Percentiles rank a stretch among this genome's conserved stretches.
These are phyloP conservation scores for Desmodesmus armatus DNA, from an alignment of 139 green algal species.

Conservation along the genomic window DNA sequence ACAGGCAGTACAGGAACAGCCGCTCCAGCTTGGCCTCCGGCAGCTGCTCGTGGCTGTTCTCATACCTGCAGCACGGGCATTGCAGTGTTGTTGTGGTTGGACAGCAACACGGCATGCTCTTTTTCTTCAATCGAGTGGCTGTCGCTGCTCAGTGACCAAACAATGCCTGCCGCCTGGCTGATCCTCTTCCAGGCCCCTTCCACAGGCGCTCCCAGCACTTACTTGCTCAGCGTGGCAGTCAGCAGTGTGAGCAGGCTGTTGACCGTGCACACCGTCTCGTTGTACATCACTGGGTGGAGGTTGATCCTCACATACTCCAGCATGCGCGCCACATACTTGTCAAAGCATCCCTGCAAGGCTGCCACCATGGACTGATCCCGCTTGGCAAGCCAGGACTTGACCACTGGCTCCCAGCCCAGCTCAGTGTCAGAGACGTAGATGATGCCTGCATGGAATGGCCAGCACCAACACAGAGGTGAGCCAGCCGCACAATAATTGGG, in stretches of 20 bases:
- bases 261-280: constrained; percentile 86
- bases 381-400: constrained; percentile 79
- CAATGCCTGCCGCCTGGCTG: too few relatives aligned
- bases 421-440: constrained; percentile 95
- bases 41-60: constrained; percentile 48
- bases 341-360: constrained; percentile 81
- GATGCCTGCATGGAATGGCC: constrained; percentile 74
- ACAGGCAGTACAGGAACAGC: constrained; percentile 89
- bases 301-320: constrained; percentile 84
- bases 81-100: too few relatives aligned
- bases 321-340: constrained; percentile 83
- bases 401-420: constrained; percentile 91
- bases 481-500: not conserved
- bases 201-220: not conserved
- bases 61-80: constrained; percentile 32
- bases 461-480: not conserved
- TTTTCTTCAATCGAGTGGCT: too few relatives aligned
- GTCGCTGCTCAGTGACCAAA: too few relatives aligned
- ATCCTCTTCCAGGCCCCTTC: too few relatives aligned
- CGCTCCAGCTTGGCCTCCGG: constrained; percentile 77
- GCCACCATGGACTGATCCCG: constrained; percentile 60
- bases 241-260: constrained; percentile 85
- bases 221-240: constrained; percentile 33
- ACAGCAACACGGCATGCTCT: too few relatives aligned
- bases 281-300: constrained; percentile 87